Base-by-base conservation (phyloP, 306 rosid species). In the Inga leiocalycina region DNA sequence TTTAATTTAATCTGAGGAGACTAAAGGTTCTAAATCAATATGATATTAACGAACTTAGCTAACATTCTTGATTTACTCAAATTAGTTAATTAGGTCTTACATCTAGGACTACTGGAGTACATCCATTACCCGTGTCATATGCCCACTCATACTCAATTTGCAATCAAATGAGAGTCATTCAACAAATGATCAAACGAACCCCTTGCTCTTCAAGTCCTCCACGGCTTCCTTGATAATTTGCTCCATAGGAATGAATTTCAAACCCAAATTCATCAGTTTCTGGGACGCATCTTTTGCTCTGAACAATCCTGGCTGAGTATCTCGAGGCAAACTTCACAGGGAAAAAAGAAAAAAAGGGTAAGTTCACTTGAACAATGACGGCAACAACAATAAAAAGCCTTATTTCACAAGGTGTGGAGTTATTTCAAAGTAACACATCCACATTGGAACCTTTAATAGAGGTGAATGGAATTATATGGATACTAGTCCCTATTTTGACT, bases 221-320 rank as follows among this genome's bases (percentile, higher is more conserved):
- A 92, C 97, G 15, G 92, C 87, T 32, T 96, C 98, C 97, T 85
- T 92, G 81, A 95, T 91, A 44, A 96, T 95, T 68, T 92, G 85
- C 84, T 93, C 99, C 93, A 95, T 87, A 32, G 96, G 94, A 77
- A 85, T 91, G 90, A 95, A 93, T 20, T 91, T 81, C 85, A 93
- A 52, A 48, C 98, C 98, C 91, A 95, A 61, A 80, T 88, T 93
- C 80, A 91, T 87, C 72, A 95, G 89, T 84, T 92, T 92, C 85
- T 85, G 87, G 2, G 88, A 67, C 45, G 89, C 97, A 67, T 88
- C 88, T 76, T 88, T 88, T 67, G 85, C 80, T 75, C 98, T 93
- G 91, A 93, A 76, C 88, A 93, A 24, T 72, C 92, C 97, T 5
- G 92, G 97, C 56, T 95, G 98, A 14, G 97, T 91, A 81, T 95